phyloP scores from a whole-genome alignment of 108 stramenopile genomes.

The Cyclotella choctawhatcheeana region DNA sequence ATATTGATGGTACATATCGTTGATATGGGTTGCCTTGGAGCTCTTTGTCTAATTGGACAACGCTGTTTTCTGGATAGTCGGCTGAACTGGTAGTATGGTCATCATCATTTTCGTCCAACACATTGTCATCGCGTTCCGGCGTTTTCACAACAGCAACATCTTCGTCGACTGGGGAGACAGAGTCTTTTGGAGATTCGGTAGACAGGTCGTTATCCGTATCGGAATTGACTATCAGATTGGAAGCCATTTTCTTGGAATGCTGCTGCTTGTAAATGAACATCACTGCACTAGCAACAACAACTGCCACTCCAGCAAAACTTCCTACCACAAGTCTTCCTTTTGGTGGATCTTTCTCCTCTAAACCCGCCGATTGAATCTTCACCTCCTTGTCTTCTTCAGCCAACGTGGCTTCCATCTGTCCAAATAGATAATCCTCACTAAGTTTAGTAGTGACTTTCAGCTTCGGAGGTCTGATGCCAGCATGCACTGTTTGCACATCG shows the following conservation, averaged over 20 bases:
- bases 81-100: background rate
- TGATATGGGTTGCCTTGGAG: background rate
- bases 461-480: slow-evolving; percentile 16
- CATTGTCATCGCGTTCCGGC: background rate
- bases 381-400: background rate
- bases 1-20: background rate
- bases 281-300: background rate
- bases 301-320: background rate
- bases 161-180: background rate
- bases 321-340: background rate
- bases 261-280: background rate
- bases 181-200: background rate
- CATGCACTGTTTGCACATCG: slow-evolving; percentile 29
- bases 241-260: background rate
- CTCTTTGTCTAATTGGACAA: slow-evolving; percentile 7
- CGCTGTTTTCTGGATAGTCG: background rate
- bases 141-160: background rate
- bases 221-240: background rate
- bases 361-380: background rate
- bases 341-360: background rate
- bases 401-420: background rate
- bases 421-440: background rate
- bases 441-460: slow-evolving; percentile 21
- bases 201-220: background rate
- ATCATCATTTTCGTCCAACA: background rate